phyloP scores from a whole-genome alignment of 2,329 filamentous ascomycete species.

The Tetracladium maxilliforme region DNA sequence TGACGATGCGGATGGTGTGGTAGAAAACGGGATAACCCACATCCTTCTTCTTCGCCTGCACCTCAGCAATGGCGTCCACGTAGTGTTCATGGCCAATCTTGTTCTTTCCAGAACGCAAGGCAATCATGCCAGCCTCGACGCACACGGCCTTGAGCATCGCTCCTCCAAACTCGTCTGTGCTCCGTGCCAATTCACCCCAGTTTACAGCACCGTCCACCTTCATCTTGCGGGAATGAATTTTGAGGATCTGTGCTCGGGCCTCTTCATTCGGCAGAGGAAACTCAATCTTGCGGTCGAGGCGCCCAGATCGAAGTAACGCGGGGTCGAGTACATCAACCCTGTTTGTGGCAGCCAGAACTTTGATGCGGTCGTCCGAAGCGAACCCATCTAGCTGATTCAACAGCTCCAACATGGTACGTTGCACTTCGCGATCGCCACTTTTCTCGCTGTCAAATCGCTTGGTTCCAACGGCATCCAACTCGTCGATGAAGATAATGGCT shows the following conservation, averaged over 20 bases:
- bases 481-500: constrained; percentile 98
- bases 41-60: constrained; percentile 93
- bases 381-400: constrained; percentile 98
- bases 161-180: constrained; percentile 96
- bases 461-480: constrained; percentile 93
- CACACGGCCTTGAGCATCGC: constrained; percentile 97
- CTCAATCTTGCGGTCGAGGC: constrained; percentile 93
- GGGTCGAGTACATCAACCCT: constrained; percentile 88
- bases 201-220: constrained; percentile 86
- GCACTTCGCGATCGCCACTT: constrained; percentile 92
- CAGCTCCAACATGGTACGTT: constrained; percentile 96
- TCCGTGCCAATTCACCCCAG: constrained; percentile 89
- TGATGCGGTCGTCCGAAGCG: constrained; percentile 91
- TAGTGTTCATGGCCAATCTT: constrained; percentile 98
- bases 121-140: constrained; percentile 98
- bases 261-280: constrained; percentile 98
- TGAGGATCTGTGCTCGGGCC: constrained; percentile 88
- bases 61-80: constrained; percentile 93
- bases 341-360: constrained; percentile 90
- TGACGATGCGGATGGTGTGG: too few species aligned
- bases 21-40: too few species aligned
- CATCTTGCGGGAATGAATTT: constrained; percentile 98
- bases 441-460: constrained; percentile 99
- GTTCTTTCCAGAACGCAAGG: constrained; percentile 80
- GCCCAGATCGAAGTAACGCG: constrained; percentile 77